Base-by-base conservation (phyloP, 208 protist genomes). In the Leishmania turanica region DNA sequence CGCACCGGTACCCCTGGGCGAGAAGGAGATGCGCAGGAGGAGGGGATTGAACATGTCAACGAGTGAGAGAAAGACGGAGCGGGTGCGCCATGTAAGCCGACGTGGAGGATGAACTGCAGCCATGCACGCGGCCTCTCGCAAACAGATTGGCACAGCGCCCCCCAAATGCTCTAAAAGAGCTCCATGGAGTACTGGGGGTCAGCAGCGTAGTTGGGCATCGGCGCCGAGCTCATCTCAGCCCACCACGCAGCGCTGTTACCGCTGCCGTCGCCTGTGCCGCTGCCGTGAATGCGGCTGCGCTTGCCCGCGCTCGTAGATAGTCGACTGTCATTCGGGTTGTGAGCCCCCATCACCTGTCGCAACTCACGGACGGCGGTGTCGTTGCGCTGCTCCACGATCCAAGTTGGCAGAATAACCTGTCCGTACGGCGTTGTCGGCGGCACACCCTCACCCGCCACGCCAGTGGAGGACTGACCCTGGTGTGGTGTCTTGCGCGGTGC, bases 141-240 rank as follows among this genome's bases (percentile, higher is more conserved):
- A 21, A 73, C 45, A 37, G 24, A 51, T 51, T 9, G 19, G 69
- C 69, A 73, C 69, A n/a, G 45, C 42, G 31, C 72, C 17, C 51
- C 49, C 13, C 53, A 45, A 45, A 34, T 37, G 47, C 49, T 51
- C 84, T 94, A 97, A 73, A 96, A 96, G 17, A 97, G 88, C 82
- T 97, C 95, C 93, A 97, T 96, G 17, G 95, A 97, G 82, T 96
- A 97, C 87, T 96, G 95, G n/a, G 93, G 93, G 74, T 97, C 93
- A 1, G 84, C 69, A 3, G 95, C 90, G 82, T 95, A 96, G 75
- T 86, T 84, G 27, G 92, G 93, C 91, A 96, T 94, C 49, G 95
- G 93, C 13, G 88, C 88, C 1, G 89, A 85, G 79, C 92, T 97
- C 90, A 92, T 93, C 78, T 97, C 93, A 34, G 93, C 84, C 92